Percentiles rank a stretch among this genome's conserved stretches.
These are phyloP conservation scores for Cucurbita maxima DNA, from an alignment of 306 rosid species.

Conservation along the genomic window DNA sequence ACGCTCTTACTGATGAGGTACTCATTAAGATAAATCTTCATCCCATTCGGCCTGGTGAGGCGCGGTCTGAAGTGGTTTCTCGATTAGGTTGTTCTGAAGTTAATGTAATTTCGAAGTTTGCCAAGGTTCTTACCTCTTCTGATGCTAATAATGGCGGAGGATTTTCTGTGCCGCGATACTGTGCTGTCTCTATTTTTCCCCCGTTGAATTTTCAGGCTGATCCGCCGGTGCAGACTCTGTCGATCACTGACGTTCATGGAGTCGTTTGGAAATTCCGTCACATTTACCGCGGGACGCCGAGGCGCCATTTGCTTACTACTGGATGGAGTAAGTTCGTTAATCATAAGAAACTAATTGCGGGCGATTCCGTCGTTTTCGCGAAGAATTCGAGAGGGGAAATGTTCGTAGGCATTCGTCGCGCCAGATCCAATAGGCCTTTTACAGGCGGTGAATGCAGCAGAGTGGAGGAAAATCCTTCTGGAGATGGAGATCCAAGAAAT, in stretches of 20 bases:
- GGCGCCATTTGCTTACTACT: constrained; percentile 67
- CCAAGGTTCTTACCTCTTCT: constrained; percentile 55
- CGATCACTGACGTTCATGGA: constrained; percentile 50
- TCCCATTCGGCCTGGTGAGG: constrained; percentile 9
- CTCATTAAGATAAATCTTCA: constrained; percentile 33
- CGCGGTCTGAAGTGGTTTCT: neutral
- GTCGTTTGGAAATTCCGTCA: constrained; percentile 50
- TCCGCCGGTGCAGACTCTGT: constrained; percentile 50
- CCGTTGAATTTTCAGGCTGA: constrained; percentile 31
- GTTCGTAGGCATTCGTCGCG: constrained; percentile 54
- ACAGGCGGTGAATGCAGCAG: neutral
- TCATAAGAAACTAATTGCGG: constrained; percentile 51
- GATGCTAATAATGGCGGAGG: constrained; percentile 88
- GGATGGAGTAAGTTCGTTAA: constrained; percentile 83
- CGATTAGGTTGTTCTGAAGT: neutral
- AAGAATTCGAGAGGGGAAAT: constrained; percentile 20
- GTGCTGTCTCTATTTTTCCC: constrained; percentile 62
- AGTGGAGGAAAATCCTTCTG: constrained; percentile 14
- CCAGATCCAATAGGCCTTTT: neutral
- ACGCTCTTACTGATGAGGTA: constrained; percentile 51
- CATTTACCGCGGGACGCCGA: constrained; percentile 59
- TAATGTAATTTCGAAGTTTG: constrained; percentile 23
- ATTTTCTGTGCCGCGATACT: constrained; percentile 61
- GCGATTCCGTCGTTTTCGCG: constrained; percentile 56
- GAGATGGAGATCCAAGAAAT: neutral